phyloP scores from a whole-genome alignment of 495 filamentous ascomycete species.

The Aspergillus ostianus region DNA sequence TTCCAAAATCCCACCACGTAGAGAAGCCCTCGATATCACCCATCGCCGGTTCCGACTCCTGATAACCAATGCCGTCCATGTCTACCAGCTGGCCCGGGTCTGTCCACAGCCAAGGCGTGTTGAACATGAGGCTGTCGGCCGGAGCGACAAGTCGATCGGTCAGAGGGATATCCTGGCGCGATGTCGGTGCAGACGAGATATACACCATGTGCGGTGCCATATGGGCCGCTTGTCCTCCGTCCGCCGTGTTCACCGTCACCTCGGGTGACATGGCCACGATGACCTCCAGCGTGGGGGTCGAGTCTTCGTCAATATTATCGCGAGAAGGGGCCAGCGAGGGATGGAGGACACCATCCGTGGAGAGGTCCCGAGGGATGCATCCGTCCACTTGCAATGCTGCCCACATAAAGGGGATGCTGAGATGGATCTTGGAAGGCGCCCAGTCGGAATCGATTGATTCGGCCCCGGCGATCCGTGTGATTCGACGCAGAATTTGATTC shows the following conservation, averaged over 20 bases:
- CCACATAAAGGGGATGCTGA: slow-evolving; percentile 53
- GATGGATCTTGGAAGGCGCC: slow-evolving; percentile 46
- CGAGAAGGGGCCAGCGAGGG: slow-evolving; percentile 30
- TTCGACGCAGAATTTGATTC: slow-evolving; percentile 41
- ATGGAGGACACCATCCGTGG: slow-evolving; percentile 31
- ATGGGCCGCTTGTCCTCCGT: slow-evolving; percentile 43
- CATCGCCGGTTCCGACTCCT: slow-evolving; percentile 31
- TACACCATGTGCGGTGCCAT: slow-evolving; percentile 30
- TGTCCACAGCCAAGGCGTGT: slow-evolving; percentile 49
- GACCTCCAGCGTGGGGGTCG: slow-evolving; percentile 38
- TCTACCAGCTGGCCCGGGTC: slow-evolving; percentile 41
- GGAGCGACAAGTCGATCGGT: slow-evolving; percentile 38
- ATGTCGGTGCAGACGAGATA: slow-evolving; percentile 20
- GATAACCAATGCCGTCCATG: slow-evolving; percentile 38
- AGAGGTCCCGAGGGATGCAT: slow-evolving; percentile 22
- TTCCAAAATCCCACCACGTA: slow-evolving; percentile 47
- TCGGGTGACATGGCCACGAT: slow-evolving; percentile 46
- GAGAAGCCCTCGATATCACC: slow-evolving; percentile 39
- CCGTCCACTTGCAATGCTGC: slow-evolving; percentile 42
- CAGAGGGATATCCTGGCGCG: slow-evolving; percentile 21
- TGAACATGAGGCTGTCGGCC: slow-evolving; percentile 44
- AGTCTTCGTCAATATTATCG: slow-evolving; percentile 26
- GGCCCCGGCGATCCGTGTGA: slow-evolving; percentile 44
- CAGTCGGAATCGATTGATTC: slow-evolving; percentile 44
- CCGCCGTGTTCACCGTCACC: slow-evolving; percentile 43